Evolutionary conservation across 768 basidiomycete genomes (phyloP), one percentile per base, ranked within the genome.

Genomic region (Pleurotus platypus): DNA sequence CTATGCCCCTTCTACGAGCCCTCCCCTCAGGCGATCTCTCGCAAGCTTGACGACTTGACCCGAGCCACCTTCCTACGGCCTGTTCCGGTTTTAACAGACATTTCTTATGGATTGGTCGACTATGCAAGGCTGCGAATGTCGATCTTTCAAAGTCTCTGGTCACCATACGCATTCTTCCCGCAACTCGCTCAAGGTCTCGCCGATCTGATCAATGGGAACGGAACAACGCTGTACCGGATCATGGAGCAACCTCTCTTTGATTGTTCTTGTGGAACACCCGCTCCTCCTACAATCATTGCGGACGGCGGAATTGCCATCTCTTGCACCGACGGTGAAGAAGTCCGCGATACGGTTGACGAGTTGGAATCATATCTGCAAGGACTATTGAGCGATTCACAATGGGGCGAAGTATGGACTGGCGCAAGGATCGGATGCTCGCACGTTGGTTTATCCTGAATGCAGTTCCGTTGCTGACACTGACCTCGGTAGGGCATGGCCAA

Each of bases 171-270:
- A 22, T n/a, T 49, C 18, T 64, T 59, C 49, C 57, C 60, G 6
- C 16, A 20, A 8, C 53, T 68, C 2, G 64, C 64, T 5, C 39
- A 53, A 45, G 64, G 57, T 2, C 62, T 70, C 20, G 63, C 67
- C n/a, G 63, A 61, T 35, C 63, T 69, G 4, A 63, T 66, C 43
- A 46, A 35, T 6, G 69, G 69, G 13, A 60, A 70, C 58, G 67
- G 62, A 5, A 51, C 56, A 2, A 47, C 57, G 15, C 53, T 66
- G 11, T 64, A 62, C 13, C 37, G 38, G 12, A 37, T 53, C 49
- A 20, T 53, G 3, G 37, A 58, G 46, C 13, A 22, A 18, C 46
- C 46, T 13, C n/a, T 26, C 13, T n/a, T 27, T 16, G 22, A 22
- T 16, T 47, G 46, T 47, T 18, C 46, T 16, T 47, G 46, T 47